Evolutionary conservation across 108 stramenopile species (phyloP), one percentile per base, ranked within the genome.

Genomic region (Nitzschia sp.): DNA sequence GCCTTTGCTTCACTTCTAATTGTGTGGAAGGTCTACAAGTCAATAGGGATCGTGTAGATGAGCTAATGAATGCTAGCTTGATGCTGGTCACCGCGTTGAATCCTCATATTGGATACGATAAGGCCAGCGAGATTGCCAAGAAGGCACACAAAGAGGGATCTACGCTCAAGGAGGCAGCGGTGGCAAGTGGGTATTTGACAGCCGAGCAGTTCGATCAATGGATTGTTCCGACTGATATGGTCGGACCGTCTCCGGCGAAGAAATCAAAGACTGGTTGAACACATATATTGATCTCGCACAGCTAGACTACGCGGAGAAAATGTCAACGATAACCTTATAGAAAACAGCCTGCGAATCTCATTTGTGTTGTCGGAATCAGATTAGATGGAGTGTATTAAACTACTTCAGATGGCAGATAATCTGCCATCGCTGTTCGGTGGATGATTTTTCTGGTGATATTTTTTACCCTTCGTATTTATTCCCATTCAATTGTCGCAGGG

Each of bases 401-500:
- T n/a, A n/a, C n/a, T n/a, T n/a, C n/a, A n/a, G n/a, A n/a, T n/a
- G n/a, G n/a, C n/a, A n/a, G n/a, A n/a, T n/a, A n/a, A n/a, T n/a
- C n/a, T n/a, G n/a, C n/a, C n/a, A n/a, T n/a, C n/a, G n/a, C n/a
- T n/a, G n/a, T n/a, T n/a, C n/a, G n/a, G n/a, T n/a, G n/a, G n/a
- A n/a, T n/a, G n/a, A n/a, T n/a, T n/a, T n/a, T n/a, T n/a, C n/a
- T n/a, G n/a, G n/a, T n/a, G n/a, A n/a, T n/a, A n/a, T n/a, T n/a
- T n/a, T n/a, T n/a, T n/a, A n/a, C n/a, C n/a, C n/a, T 15, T 0
- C 15, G 47, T 17, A 17, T 52, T 55, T 93, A 99, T 68, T 98
- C 97, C 98, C 98, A 99, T 80, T 99, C 99, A 69, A 98, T 98
- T 50, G 99, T 99, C 2, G 97, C 96, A 0, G 99, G 99, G 11